phyloP scores from a whole-genome alignment of 2,329 filamentous ascomycete genomes.

The Cladobotryum protrusum region DNA sequence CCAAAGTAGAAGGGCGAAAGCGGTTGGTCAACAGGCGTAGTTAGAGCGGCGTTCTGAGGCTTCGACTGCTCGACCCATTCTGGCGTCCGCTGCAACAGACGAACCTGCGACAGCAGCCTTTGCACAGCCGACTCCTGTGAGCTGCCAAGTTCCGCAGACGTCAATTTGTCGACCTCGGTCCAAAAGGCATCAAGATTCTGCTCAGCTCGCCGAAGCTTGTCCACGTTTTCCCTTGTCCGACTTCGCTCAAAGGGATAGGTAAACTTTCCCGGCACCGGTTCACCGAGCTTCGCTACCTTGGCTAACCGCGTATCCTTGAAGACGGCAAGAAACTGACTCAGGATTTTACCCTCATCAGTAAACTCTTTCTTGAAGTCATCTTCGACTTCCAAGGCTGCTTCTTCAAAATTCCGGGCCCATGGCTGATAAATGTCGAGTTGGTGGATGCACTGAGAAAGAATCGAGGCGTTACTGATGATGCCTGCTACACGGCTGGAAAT shows the following conservation, averaged over 20 bases:
- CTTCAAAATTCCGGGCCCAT: constrained; percentile 38
- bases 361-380: constrained; percentile 24
- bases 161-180: constrained; percentile 7
- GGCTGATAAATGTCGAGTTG: constrained; percentile 44
- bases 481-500: constrained; percentile 31
- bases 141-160: constrained; percentile 10
- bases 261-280: constrained; percentile 41
- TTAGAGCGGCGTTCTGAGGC: not conserved
- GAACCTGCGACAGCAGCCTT: constrained; percentile 12
- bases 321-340: not conserved
- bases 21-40: too few species aligned
- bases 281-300: constrained; percentile 19
- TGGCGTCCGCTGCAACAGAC: too few species aligned
- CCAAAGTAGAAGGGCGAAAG: too few species aligned
- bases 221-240: constrained; percentile 37
- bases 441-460: constrained; percentile 36
- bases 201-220: constrained; percentile 41
- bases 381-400: constrained; percentile 17
- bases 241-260: constrained; percentile 37
- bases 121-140: constrained; percentile 22
- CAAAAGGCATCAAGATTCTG: constrained; percentile 18
- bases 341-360: not conserved
- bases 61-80: constrained; percentile 13
- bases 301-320: not conserved
- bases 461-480: constrained; percentile 38